phyloP scores from a whole-genome alignment of 1,284 basidiomycete genomes.

The Leccinum subspadiceum region DNA sequence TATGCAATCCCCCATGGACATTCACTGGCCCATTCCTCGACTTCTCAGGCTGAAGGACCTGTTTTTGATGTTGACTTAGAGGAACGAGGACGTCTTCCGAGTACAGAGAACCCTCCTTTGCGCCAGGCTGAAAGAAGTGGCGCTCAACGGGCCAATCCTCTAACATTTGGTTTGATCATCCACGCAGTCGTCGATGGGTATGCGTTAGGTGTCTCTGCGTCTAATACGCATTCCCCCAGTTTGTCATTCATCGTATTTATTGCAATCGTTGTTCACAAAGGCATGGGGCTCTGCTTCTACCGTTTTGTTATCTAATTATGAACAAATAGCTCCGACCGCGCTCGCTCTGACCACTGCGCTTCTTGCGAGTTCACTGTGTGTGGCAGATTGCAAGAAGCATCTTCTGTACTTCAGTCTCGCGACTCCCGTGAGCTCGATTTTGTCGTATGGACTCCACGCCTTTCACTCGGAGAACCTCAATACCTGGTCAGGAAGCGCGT shows the following conservation, averaged over 20 bases:
- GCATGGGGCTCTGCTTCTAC: conserved; percentile 35
- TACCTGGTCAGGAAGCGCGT: conserved; percentile 69
- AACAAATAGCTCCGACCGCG: conserved; percentile 71
- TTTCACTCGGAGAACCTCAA: conserved; percentile 47
- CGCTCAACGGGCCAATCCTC: conserved; percentile 51
- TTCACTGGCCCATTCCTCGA: conserved; percentile 22
- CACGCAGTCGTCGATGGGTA: conserved; percentile 91
- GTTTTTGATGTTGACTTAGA: conserved; percentile 34
- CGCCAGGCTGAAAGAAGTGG: conserved; percentile 6
- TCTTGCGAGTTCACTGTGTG: conserved; percentile 68
- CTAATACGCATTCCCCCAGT: conserved; percentile 40
- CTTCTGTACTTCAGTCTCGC: conserved; percentile 77
- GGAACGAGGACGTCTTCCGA: conserved; percentile 21
- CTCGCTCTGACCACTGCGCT: conserved; percentile 82
- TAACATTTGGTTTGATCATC: conserved; percentile 81
- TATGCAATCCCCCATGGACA: conserved; percentile 51
- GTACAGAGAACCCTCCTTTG: conserved; percentile 12
- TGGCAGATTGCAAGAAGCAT: conserved; percentile 68
- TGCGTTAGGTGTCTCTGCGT: conserved; percentile 77
- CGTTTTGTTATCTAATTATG: not conserved
- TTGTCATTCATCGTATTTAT: conserved; percentile 83
- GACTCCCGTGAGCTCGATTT: conserved; percentile 74
- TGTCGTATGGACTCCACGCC: conserved; percentile 65
- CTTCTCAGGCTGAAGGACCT: conserved; percentile 13
- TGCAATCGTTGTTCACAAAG: conserved; percentile 88